Conservation (phyloP, 2,329 filamentous ascomycete genomes). For the Leptographium flavum region DNA sequence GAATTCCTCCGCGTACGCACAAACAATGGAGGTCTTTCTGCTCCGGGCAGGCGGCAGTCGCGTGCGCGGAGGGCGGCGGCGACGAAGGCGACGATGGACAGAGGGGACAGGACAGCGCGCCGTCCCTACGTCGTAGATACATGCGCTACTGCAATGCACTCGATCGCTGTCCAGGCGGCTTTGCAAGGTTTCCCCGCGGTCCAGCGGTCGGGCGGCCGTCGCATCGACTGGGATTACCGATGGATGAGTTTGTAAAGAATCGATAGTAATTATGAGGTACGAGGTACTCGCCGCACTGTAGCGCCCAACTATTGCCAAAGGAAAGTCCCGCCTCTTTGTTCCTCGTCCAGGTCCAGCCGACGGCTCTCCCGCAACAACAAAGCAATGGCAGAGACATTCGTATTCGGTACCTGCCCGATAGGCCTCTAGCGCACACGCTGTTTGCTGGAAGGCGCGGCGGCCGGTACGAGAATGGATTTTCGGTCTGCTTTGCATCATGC, state of each 20-base stretch:
- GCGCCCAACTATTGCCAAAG: too few relatives aligned
- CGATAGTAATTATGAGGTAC: too few relatives aligned
- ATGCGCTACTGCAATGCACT: conserved; percentile 1
- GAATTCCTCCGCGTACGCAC: not conserved
- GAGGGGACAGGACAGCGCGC: not conserved
- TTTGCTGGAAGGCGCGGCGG: not conserved
- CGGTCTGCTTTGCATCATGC: not conserved
- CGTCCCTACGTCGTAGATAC: too few relatives aligned
- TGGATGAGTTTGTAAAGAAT: too few relatives aligned
- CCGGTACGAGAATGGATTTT: too few relatives aligned
- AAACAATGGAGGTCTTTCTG: not conserved
- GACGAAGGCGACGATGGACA: not conserved
- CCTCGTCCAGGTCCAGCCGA: too few relatives aligned
- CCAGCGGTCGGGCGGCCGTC: not conserved
- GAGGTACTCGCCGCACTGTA: too few relatives aligned
- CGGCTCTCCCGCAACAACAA: too few relatives aligned
- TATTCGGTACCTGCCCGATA: not conserved
- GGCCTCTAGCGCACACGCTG: not conserved
- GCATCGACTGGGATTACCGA: too few relatives aligned
- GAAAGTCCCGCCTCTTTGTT: too few relatives aligned
- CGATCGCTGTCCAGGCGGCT: not conserved
- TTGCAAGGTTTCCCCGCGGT: conserved; percentile 1
- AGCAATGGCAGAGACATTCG: too few relatives aligned
- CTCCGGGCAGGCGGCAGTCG: not conserved
- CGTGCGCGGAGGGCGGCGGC: not conserved